Evolutionary conservation across 352 stramenopile species (phyloP), one percentile per base, ranked within the genome.

Genomic region (Thalassiosira delicatula): DNA sequence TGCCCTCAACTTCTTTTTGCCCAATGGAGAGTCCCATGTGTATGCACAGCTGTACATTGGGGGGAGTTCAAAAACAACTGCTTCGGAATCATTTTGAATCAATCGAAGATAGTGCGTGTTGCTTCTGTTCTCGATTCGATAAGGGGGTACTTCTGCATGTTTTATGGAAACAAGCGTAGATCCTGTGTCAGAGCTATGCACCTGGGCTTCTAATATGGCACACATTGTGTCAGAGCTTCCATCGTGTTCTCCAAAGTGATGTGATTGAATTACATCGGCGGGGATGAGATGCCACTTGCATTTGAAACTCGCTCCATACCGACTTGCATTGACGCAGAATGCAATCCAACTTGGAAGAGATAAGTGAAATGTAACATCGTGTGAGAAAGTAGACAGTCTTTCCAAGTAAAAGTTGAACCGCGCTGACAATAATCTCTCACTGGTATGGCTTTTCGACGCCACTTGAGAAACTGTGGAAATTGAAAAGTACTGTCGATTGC

Each of bases 271-370:
- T n/a, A 56, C 25, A 37, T 80, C 40, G 2, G 65, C 23, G 21
- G 71, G 71, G 9, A 80, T 62, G 19, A 80, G 25, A 27, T 80
- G 71, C 71, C 71, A 80, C 49, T 80, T 80, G 32, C 29, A 27
- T 27, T 32, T 46, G 21, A 33, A 68, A 29, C n/a, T 68, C 23
- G 54, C 54, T 17, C 69, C 33, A 29, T 32, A 54, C 51, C 74
- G 53, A 23, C 42, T 25, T 54, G 73, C 67, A 77, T 86, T 86
- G 3, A 86, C 73, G 78, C 68, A 29, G 62, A 86, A 86, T 37
- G 63, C 67, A 49, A 86, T 53, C 66, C 67, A 86, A 21, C 44
- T 11, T n/a, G n/a, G n/a, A n/a, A n/a, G n/a, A n/a, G n/a, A n/a
- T n/a, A n/a, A n/a, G n/a, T n/a, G n/a, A n/a, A n/a, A n/a, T n/a